Evolutionary conservation across 75 land plant species (phyloP).

Genomic region (Cupressus sempervirens): DNA sequence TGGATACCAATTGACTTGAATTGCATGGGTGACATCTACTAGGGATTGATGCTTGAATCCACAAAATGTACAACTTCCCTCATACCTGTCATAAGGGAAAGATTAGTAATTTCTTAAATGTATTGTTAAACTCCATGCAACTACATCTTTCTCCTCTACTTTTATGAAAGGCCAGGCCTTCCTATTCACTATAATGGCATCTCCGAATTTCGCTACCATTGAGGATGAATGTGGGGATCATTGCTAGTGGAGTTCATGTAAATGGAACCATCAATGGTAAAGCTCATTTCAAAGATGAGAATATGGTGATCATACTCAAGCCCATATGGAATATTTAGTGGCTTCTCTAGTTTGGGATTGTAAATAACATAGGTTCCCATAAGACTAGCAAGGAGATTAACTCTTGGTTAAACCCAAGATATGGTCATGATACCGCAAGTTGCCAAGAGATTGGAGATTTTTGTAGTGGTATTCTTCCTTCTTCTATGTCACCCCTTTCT

Average conservation of each 20-base stretch:
- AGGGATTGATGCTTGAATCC: too few relatives aligned
- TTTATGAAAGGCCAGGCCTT: conserved; percentile 41
- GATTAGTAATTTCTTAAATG: too few relatives aligned
- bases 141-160: conserved; percentile 26
- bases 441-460: conserved; percentile 22
- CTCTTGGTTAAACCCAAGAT: conserved; percentile 31
- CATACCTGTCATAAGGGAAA: too few relatives aligned
- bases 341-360: conserved; percentile 35
- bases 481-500: conserved; percentile 22
- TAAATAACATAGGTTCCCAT: too few relatives aligned
- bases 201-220: conserved; percentile 60
- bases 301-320: conserved; percentile 46
- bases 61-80: too few relatives aligned
- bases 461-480: conserved; percentile 14
- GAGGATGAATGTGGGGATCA: conserved; percentile 71
- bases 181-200: conserved; percentile 32
- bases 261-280: conserved; percentile 49
- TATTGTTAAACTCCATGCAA: too few relatives aligned
- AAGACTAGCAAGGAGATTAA: conserved; percentile 35
- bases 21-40: too few relatives aligned
- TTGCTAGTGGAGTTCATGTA: conserved; percentile 59
- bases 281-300: conserved; percentile 54
- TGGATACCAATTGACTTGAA: too few relatives aligned
- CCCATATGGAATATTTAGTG: conserved; percentile 46
- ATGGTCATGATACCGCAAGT: conserved; percentile 40